These are phyloP conservation scores for Apiospora malaysiana DNA, from an alignment of 2,329 filamentous ascomycete species.

Conservation along the genomic window DNA sequence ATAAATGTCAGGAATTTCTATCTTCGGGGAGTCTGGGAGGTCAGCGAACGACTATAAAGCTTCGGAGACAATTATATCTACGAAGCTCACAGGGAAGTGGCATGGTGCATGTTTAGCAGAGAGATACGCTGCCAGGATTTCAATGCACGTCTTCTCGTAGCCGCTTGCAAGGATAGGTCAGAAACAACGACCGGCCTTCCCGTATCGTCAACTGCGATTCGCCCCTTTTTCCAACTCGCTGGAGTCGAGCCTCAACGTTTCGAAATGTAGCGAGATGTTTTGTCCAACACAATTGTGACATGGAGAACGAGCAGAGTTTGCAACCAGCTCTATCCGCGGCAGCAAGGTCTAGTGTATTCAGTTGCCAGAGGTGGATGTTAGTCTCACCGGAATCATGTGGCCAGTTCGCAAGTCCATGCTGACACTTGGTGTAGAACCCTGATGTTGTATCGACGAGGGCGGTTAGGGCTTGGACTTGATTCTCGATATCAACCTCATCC, in stretches of 20 bases:
- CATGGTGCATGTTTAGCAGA: background rate
- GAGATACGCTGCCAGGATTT: background rate
- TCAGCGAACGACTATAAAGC: background rate
- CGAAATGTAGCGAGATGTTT: background rate
- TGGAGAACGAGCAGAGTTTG: background rate
- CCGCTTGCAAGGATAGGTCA: background rate
- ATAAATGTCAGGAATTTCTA: background rate
- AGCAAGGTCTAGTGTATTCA: background rate
- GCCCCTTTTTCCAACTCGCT: background rate
- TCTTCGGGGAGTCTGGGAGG: background rate
- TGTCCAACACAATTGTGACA: background rate
- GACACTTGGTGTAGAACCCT: background rate
- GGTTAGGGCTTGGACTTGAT: too few relatives aligned
- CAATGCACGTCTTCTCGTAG: background rate
- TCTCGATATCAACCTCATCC: too few relatives aligned
- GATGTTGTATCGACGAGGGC: too few relatives aligned
- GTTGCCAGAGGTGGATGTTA: background rate
- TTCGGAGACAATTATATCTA: background rate
- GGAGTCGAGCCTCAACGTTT: background rate
- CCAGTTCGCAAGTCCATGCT: background rate
- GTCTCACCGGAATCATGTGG: background rate
- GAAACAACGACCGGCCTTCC: background rate
- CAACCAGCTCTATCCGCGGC: background rate
- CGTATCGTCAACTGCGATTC: background rate
- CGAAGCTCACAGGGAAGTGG: background rate